A percentile compares a stretch with the other conserved stretches of the same genome.
Conservation (phyloP, 257 asterid genomes). For the Primulina tabacum region DNA sequence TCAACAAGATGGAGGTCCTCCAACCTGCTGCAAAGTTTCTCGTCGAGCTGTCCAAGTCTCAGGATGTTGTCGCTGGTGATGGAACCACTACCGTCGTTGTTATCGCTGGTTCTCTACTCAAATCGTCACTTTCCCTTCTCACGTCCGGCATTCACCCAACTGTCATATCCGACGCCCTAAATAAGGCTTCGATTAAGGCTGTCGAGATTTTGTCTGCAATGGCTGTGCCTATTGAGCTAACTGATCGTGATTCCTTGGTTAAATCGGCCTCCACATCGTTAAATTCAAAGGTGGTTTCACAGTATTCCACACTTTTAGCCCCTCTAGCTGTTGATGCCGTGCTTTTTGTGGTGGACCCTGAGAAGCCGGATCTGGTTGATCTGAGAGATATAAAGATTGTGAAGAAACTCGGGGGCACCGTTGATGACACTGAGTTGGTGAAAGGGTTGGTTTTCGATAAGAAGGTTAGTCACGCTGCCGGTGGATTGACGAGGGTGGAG, state of each 20-base stretch:
- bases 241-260: conserved; percentile 71
- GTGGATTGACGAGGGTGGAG: conserved; percentile 83
- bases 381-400: conserved; percentile 85
- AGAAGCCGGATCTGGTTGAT: conserved; percentile 85
- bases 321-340: conserved; percentile 97
- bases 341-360: conserved; percentile 86
- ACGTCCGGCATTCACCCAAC: conserved; percentile 79
- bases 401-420: conserved; percentile 93
- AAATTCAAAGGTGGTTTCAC: conserved; percentile 91
- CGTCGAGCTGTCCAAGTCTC: conserved; percentile 89
- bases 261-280: conserved; percentile 80
- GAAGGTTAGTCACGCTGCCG: conserved; percentile 96
- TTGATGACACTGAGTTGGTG: conserved; percentile 82
- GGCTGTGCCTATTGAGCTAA: conserved; percentile 80
- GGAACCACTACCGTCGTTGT: conserved; percentile 97
- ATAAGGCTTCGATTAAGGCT: conserved; percentile 65
- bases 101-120: conserved; percentile 70
- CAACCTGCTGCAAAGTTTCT: conserved; percentile 96
- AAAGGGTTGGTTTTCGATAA: conserved; percentile 90
- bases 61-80: conserved; percentile 88
- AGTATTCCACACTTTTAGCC: conserved; percentile 90
- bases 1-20: conserved; percentile 90
- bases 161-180: conserved; percentile 67
- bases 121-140: conserved; percentile 52
- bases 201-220: conserved; percentile 74